Evolutionary conservation across 179 eudicot genomes (phyloP).

Genomic region (Kewa caespitosa): DNA sequence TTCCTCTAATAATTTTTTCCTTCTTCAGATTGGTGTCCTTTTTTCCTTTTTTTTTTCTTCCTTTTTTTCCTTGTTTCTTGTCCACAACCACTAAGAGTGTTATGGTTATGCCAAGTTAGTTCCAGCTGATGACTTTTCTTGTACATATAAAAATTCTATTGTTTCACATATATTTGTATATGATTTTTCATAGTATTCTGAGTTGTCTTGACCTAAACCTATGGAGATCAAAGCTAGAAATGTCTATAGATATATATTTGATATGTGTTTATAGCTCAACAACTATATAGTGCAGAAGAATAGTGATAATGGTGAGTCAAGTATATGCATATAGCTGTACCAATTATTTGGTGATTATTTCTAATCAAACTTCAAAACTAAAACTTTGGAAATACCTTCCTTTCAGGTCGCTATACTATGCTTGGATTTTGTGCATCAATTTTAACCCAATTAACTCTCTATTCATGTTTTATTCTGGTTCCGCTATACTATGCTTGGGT

Average conservation of each 20-base stretch:
- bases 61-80: slow-evolving; percentile 34
- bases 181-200: slow-evolving; percentile 28
- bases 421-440: too few species aligned
- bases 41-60: slow-evolving; percentile 31
- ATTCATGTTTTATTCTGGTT: too few species aligned
- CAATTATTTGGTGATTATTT: slow-evolving; percentile 13
- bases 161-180: slow-evolving; percentile 34
- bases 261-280: neutral
- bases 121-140: slow-evolving; percentile 32
- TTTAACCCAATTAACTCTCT: too few species aligned
- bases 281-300: neutral
- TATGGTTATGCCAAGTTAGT: slow-evolving; percentile 33
- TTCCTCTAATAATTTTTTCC: slow-evolving; percentile 33
- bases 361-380: neutral
- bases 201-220: slow-evolving; percentile 6
- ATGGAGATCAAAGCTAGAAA: slow-evolving; percentile 10
- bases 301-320: neutral
- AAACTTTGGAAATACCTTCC: neutral
- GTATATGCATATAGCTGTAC: neutral
- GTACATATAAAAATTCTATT: slow-evolving; percentile 44
- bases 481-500: too few species aligned
- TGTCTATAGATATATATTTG: neutral
- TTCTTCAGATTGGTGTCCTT: slow-evolving; percentile 37
- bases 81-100: slow-evolving; percentile 25
- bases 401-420: neutral